phyloP scores from a whole-genome alignment of 2,329 filamentous ascomycete genomes.

The Penicillium sp. region DNA sequence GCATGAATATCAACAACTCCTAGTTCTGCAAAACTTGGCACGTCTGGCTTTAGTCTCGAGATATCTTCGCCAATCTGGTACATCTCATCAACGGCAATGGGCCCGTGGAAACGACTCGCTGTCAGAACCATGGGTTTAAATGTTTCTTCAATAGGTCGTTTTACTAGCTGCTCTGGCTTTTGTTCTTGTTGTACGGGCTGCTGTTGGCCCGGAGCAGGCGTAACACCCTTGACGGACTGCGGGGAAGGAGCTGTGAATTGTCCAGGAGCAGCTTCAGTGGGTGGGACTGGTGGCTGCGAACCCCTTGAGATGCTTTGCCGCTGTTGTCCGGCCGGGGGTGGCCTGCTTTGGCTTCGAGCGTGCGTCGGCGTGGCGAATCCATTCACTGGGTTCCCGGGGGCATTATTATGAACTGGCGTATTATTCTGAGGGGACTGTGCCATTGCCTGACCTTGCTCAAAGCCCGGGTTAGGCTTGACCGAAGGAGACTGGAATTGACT shows the following conservation, averaged over 20 bases:
- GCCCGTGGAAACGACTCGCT: constrained; percentile 63
- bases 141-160: constrained; percentile 42
- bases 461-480: constrained; percentile 53
- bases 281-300: constrained; percentile 33
- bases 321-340: constrained; percentile 30
- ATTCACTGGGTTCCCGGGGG: constrained; percentile 36
- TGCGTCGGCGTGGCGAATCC: constrained; percentile 42
- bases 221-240: constrained; percentile 28
- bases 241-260: constrained; percentile 31
- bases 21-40: constrained; percentile 72
- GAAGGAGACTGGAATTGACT: constrained; percentile 43
- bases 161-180: constrained; percentile 33
- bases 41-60: constrained; percentile 66
- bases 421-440: constrained; percentile 34
- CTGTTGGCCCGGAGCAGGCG: constrained; percentile 25
- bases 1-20: constrained; percentile 88
- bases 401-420: constrained; percentile 30
- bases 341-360: constrained; percentile 34
- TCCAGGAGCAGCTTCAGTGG: constrained; percentile 28
- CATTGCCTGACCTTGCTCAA: constrained; percentile 34
- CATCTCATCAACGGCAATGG: constrained; percentile 66
- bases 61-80: constrained; percentile 66
- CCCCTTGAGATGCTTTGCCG: constrained; percentile 34
- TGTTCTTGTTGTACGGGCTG: constrained; percentile 31
- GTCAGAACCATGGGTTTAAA: constrained; percentile 49